Base-by-base conservation (phyloP, 257 asterid genomes). In the Ballota nigra region DNA sequence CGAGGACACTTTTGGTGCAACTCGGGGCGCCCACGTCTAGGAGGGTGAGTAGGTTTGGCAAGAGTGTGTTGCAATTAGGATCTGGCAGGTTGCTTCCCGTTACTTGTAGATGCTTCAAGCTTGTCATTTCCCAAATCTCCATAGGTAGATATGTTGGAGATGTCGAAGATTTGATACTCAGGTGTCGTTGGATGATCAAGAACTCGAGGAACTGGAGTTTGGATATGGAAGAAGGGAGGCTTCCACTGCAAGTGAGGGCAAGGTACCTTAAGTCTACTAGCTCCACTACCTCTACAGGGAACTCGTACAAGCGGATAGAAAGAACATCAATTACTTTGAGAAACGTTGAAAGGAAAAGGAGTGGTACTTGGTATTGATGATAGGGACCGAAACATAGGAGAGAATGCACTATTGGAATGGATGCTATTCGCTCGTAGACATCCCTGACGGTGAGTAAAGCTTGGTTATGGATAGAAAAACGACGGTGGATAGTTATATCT, bases 71-170 rank as follows among this genome's bases (percentile, higher is more conserved):
- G 28, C 47, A 18, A 8, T 47, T 1, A 0, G 81, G 72, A 66
- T 16, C 0, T n/a, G 63, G 66, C 6, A 71, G 1, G 49, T 43
- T 31, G 19, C 49, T 1, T 6, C 62, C 66, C 18, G 5, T 23
- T 24, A 66, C 19, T 1, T 66, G 40, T 12, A 77, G 57, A 64
- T 77, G 74, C 69, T 59, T 58, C 53, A 77, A n/a, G 55, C 66
- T 18, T n/a, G 51, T 43, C 77, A 77, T 41, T 8, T 60, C 23
- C 77, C 77, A 71, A 6, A 77, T 19, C 31, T 65, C 72, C 31
- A 41, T 2, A 11, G 72, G 72, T 0, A 69, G 61, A 63, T 11
- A 38, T 3, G 41, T 38, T 13, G 28, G 1, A 12, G 4, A 36
- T 26, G 6, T 18, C 2, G 20, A 11, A 16, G 73, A 57, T 18